Conservation (phyloP, 257 asterid genomes). For the Penstemon barbatus region DNA sequence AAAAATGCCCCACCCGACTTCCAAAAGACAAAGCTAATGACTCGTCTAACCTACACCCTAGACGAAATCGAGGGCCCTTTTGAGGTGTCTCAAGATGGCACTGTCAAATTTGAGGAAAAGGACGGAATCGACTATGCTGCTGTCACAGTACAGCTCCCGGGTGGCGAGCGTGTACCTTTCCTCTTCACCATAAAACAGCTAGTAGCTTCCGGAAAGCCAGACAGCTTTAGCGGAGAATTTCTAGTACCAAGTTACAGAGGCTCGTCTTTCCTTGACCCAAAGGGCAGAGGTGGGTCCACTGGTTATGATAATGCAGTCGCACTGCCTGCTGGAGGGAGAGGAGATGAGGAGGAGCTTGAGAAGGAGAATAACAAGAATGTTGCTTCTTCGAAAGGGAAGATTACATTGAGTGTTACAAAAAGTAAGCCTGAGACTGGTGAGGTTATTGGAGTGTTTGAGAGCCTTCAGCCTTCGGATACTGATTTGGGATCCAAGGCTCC, state of each 20-base stretch:
- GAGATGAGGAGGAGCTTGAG: slow-evolving; percentile 91
- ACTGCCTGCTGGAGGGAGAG: slow-evolving; percentile 97
- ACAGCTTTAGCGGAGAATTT: slow-evolving; percentile 66
- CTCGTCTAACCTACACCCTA: slow-evolving; percentile 94
- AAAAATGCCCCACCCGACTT: slow-evolving; percentile 80
- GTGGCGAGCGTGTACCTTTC: slow-evolving; percentile 97
- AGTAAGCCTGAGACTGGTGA: slow-evolving; percentile 96
- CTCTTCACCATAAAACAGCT: slow-evolving; percentile 92
- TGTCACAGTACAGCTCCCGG: slow-evolving; percentile 96
- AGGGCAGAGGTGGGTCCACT: slow-evolving; percentile 98
- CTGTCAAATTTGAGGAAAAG: slow-evolving; percentile 85
- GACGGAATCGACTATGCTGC: slow-evolving; percentile 99
- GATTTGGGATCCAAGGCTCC: slow-evolving; percentile 95
- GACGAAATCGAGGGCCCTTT: slow-evolving; percentile 98
- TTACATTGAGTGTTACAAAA: slow-evolving; percentile 73
- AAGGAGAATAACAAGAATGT: slow-evolving; percentile 89
- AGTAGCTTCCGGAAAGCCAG: slow-evolving; percentile 90
- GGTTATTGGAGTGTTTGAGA: slow-evolving; percentile 92
- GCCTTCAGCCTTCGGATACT: slow-evolving; percentile 95
- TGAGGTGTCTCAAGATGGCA: slow-evolving; percentile 74
- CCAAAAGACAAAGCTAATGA: slow-evolving; percentile 97
- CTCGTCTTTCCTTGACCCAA: slow-evolving; percentile 97
- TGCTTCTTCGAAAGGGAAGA: slow-evolving; percentile 69
- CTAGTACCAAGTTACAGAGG: slow-evolving; percentile 97
- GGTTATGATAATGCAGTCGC: slow-evolving; percentile 98